These are phyloP conservation scores for Rhazya stricta DNA, from an alignment of 257 asterid genomes.

Conservation along the genomic window DNA sequence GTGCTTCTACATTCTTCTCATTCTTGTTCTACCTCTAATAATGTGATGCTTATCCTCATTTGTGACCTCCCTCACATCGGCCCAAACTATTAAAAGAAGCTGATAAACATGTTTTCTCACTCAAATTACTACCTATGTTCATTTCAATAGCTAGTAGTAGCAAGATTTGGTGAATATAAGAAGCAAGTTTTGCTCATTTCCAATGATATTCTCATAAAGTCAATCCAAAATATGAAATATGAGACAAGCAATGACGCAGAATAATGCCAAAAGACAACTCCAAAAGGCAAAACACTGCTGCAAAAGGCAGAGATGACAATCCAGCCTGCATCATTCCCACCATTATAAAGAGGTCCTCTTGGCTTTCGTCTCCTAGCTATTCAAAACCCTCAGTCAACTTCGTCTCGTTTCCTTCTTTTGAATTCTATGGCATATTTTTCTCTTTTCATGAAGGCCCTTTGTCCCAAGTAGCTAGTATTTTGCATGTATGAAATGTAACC, in stretches of 20 bases:
- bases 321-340: conserved; percentile 6
- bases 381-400: conserved; percentile 9
- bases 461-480: not conserved
- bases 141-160: not conserved
- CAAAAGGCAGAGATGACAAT: not conserved
- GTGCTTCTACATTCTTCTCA: too few species aligned
- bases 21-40: too few species aligned
- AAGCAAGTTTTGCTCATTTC: not conserved
- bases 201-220: not conserved
- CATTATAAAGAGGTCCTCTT: not conserved
- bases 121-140: not conserved
- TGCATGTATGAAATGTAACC: not conserved
- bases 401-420: not conserved
- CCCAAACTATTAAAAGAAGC: not conserved
- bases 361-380: not conserved
- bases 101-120: not conserved
- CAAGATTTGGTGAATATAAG: not conserved
- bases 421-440: conserved; percentile 9
- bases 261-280: not conserved
- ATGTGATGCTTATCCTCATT: not conserved
- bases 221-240: not conserved
- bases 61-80: too few species aligned
- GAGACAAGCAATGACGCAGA: not conserved
- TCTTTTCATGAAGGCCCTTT: not conserved
- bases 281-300: not conserved